Conservation (phyloP, 768 basidiomycete species). For the Tylopilus sp. region DNA sequence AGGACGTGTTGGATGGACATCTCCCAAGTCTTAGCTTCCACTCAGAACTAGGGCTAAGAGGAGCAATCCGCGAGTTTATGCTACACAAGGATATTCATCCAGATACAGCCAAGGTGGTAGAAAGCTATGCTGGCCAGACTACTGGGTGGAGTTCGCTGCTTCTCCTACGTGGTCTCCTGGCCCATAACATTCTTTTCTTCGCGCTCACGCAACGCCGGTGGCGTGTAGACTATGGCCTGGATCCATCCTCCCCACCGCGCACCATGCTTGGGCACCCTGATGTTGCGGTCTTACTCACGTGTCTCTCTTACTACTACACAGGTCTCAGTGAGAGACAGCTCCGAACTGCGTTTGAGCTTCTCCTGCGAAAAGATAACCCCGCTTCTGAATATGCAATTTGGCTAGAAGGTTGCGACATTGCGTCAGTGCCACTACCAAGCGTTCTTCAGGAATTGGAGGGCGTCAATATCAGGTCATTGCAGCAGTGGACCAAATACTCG, state of each 20-base stretch:
- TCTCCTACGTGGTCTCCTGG: constrained; percentile 34
- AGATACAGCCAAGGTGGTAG: too few relatives aligned
- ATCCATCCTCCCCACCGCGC: constrained; percentile 7
- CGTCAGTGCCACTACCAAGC: constrained; percentile 20
- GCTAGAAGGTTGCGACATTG: constrained; percentile 16
- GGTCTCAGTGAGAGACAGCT: constrained; percentile 27
- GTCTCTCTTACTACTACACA: too few relatives aligned
- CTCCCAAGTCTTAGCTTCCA: too few relatives aligned
- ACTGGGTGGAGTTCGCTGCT: constrained; percentile 18
- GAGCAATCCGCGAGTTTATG: constrained; percentile 22
- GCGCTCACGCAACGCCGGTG: constrained; percentile 32
- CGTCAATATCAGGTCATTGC: constrained; percentile 28
- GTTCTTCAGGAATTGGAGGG: constrained; percentile 13
- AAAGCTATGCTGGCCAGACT: too few relatives aligned
- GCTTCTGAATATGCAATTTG: constrained; percentile 30
- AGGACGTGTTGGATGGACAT: too few relatives aligned
- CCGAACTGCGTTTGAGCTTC: constrained; percentile 23
- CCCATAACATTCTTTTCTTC: too few relatives aligned
- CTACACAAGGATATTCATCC: constrained; percentile 1
- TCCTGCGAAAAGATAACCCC: constrained; percentile 32
- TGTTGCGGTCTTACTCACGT: too few relatives aligned
- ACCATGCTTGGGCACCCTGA: constrained; percentile 17
- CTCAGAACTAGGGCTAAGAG: neutral
- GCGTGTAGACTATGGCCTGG: too few relatives aligned
- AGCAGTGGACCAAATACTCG: constrained; percentile 14